These are phyloP conservation scores for Pleomassaria siparia DNA, from an alignment of 2,329 filamentous ascomycete genomes.

Conservation along the genomic window DNA sequence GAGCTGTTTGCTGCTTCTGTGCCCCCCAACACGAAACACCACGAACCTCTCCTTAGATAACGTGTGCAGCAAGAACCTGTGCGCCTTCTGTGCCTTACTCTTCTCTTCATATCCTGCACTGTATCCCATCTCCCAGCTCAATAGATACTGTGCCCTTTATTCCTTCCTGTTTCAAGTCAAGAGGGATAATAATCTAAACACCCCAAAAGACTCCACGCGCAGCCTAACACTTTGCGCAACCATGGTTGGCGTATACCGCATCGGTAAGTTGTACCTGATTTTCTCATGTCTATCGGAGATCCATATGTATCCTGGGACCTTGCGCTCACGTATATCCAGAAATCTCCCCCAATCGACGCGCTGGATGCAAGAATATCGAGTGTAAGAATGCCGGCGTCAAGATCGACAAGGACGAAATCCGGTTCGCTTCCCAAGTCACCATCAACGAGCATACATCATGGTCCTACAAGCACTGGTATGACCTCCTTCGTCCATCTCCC, in stretches of 20 bases:
- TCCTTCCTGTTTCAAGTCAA: too few species aligned
- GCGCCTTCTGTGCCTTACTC: background rate
- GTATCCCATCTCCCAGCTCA: background rate
- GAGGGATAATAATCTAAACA: background rate
- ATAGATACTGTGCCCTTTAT: too few species aligned
- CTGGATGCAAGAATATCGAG: slow-evolving; percentile 68
- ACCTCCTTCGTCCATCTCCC: background rate
- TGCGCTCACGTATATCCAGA: slow-evolving; percentile 13
- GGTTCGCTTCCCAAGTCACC: slow-evolving; percentile 73
- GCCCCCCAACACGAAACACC: background rate
- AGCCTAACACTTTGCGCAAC: slow-evolving; percentile 1
- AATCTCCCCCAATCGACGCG: slow-evolving; percentile 55
- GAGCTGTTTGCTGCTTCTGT: background rate
- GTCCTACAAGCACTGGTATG: slow-evolving; percentile 86
- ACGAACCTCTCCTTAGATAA: background rate
- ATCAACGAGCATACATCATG: slow-evolving; percentile 64
- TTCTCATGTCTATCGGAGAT: background rate
- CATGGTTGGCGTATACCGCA: slow-evolving; percentile 23
- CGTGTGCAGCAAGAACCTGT: background rate
- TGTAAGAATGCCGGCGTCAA: slow-evolving; percentile 66
- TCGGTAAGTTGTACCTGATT: slow-evolving; percentile 17
- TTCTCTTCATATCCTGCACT: background rate
- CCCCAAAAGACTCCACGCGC: background rate
- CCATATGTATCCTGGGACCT: background rate
- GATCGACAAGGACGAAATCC: slow-evolving; percentile 75